Evolutionary conservation across 495 filamentous ascomycete species (phyloP).

Genomic region (Melanomma pulvis-pyrius): DNA sequence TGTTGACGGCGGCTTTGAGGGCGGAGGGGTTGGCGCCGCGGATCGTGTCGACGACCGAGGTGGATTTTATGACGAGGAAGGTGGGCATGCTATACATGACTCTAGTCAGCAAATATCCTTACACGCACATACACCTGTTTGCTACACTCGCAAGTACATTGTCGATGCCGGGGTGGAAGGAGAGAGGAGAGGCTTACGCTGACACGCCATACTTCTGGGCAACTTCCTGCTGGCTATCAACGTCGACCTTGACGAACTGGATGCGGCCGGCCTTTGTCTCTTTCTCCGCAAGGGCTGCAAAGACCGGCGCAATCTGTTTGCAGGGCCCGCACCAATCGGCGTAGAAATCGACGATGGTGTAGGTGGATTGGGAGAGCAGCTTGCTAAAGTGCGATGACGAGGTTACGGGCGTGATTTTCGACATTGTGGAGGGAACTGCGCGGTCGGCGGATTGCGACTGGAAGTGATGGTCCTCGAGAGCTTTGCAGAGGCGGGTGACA

Average conservation of each 20-base stretch:
- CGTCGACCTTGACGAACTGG: slow-evolving; percentile 41
- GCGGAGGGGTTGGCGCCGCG: slow-evolving; percentile 42
- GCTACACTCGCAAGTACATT: not conserved
- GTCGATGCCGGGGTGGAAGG: not conserved
- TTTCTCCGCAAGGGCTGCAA: slow-evolving; percentile 35
- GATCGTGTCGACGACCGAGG: slow-evolving; percentile 37
- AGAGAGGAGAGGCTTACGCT: slow-evolving; percentile 31
- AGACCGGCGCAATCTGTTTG: slow-evolving; percentile 41
- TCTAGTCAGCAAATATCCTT: not conserved
- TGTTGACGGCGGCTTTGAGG: slow-evolving; percentile 37
- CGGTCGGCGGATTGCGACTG: not conserved
- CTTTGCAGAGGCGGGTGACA: not conserved
- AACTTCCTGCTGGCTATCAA: slow-evolving; percentile 37
- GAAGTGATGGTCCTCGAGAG: not conserved
- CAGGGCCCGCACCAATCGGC: slow-evolving; percentile 44
- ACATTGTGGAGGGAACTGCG: slow-evolving; percentile 1
- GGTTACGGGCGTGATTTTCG: slow-evolving; percentile 20
- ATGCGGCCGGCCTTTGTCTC: slow-evolving; percentile 33
- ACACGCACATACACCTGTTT: not conserved
- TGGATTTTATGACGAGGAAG: slow-evolving; percentile 40
- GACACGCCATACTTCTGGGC: slow-evolving; percentile 37
- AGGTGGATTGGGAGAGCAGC: slow-evolving; percentile 28
- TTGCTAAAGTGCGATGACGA: slow-evolving; percentile 32
- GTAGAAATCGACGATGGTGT: slow-evolving; percentile 42
- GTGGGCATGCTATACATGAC: slow-evolving; percentile 39